Percentiles rank a stretch among this genome's conserved stretches.
phyloP scores from a whole-genome alignment of 495 filamentous ascomycete species.

The Penicillium subrubescens region DNA sequence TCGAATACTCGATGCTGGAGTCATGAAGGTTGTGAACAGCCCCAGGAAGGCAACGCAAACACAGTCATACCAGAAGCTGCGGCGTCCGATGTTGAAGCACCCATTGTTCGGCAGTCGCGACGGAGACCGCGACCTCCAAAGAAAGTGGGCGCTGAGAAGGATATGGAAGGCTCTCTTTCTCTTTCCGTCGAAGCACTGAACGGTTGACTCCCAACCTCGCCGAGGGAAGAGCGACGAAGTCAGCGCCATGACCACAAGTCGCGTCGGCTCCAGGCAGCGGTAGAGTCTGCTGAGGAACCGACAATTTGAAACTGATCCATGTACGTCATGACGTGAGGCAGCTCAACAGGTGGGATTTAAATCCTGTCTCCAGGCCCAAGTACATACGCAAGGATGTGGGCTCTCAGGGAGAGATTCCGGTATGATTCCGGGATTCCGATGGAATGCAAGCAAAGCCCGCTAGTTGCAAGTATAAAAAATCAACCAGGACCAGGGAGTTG shows the following conservation, averaged over 20 bases:
- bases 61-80: conserved; percentile 7
- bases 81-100: conserved; percentile 1
- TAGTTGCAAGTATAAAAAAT: background rate
- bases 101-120: conserved; percentile 27
- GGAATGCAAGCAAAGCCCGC: background rate
- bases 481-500: background rate
- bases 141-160: conserved; percentile 7
- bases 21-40: conserved; percentile 15
- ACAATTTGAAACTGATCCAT: conserved; percentile 33
- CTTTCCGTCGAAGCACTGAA: background rate
- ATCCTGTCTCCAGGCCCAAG: conserved; percentile 7
- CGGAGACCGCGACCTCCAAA: background rate
- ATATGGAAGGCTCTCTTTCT: background rate
- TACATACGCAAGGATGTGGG: background rate
- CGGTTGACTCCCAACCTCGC: background rate
- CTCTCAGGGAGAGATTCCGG: background rate
- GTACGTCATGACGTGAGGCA: conserved; percentile 30
- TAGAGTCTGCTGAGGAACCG: conserved; percentile 15
- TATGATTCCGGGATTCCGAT: background rate
- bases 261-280: conserved; percentile 20
- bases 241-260: conserved; percentile 1
- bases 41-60: background rate
- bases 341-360: conserved; percentile 25
- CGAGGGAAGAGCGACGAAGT: background rate
- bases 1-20: background rate